phyloP scores from a whole-genome alignment of 2,329 filamentous ascomycete species.

The Colletotrichum simmondsii region DNA sequence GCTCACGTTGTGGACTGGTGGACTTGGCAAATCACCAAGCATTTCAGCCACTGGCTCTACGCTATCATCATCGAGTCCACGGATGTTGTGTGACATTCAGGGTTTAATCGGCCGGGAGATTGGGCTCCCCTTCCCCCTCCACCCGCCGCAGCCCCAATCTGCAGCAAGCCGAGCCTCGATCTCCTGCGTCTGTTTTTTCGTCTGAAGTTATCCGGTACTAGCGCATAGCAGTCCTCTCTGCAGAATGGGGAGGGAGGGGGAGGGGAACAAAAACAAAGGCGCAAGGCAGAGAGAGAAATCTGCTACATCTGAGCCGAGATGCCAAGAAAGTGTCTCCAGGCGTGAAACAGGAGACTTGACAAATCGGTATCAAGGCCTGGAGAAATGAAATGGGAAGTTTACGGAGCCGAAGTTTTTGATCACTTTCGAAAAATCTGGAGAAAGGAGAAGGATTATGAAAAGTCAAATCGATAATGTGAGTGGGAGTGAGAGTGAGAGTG shows the following conservation, averaged over 20 bases:
- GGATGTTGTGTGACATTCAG: not conserved
- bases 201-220: conserved; percentile 19
- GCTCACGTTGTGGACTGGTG: not conserved
- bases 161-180: conserved; percentile 27
- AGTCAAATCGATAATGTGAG: not conserved
- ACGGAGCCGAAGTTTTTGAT: not conserved
- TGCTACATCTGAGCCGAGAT: conserved; percentile 23
- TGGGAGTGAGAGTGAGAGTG: not conserved
- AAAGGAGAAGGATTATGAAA: not conserved
- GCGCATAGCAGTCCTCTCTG: not conserved
- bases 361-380: conserved; percentile 1
- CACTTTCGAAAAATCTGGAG: not conserved
- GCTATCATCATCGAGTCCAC: not conserved
- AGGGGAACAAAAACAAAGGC: not conserved
- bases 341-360: conserved; percentile 30
- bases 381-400: not conserved
- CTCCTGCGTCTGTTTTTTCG: conserved; percentile 15
- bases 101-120: conserved; percentile 23
- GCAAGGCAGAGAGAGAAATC: not conserved
- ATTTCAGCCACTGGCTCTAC: not conserved
- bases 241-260: not conserved
- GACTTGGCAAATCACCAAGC: conserved; percentile 7
- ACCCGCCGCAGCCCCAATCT: conserved; percentile 24
- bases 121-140: conserved; percentile 8
- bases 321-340: conserved; percentile 32